phyloP scores from a whole-genome alignment of 768 basidiomycete species.

The Strobilomyces dryophilus region DNA sequence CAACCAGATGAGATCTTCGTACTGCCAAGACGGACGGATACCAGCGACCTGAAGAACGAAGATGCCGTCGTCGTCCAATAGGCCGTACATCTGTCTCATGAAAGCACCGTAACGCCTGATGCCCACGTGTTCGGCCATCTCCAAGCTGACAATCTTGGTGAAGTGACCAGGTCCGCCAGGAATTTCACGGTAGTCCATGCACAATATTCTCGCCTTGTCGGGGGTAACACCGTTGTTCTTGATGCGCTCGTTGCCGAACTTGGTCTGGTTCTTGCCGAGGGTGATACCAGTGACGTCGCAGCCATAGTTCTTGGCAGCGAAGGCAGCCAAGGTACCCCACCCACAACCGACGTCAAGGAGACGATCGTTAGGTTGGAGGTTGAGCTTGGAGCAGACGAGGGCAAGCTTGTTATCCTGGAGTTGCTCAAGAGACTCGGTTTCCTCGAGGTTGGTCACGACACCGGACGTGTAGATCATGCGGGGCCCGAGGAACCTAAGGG shows the following conservation, averaged over 20 bases:
- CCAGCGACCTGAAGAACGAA: conserved; percentile 99
- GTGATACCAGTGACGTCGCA: conserved; percentile 97
- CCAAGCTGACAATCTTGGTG: conserved; percentile 92
- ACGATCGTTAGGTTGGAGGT: conserved; percentile 81
- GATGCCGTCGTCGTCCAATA: conserved; percentile 90
- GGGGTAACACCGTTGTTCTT: conserved; percentile 67
- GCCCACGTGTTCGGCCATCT: conserved; percentile 99
- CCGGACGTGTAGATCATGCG: conserved; percentile 99
- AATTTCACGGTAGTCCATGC: conserved; percentile 91
- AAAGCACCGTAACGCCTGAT: conserved; percentile 88
- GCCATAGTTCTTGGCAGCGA: conserved; percentile 96
- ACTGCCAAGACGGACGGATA: conserved; percentile 94
- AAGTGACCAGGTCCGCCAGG: conserved; percentile 72
- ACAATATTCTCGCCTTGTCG: conserved; percentile 82
- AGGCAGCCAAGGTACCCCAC: conserved; percentile 94
- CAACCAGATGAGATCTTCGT: conserved; percentile 93
- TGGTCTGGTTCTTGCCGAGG: conserved; percentile 84
- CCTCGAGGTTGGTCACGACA: conserved; percentile 65
- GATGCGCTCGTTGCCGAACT: conserved; percentile 89
- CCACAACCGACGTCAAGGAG: conserved; percentile 88
- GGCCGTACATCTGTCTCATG: conserved; percentile 86
- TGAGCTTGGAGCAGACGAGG: conserved; percentile 91
- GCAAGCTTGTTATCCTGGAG: conserved; percentile 98
- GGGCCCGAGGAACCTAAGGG: conserved; percentile 79
- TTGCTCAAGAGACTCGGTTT: conserved; percentile 81